Base-by-base conservation (phyloP, 1,139 yeast genomes). In the Nakaseomyces uthaithaninus region DNA sequence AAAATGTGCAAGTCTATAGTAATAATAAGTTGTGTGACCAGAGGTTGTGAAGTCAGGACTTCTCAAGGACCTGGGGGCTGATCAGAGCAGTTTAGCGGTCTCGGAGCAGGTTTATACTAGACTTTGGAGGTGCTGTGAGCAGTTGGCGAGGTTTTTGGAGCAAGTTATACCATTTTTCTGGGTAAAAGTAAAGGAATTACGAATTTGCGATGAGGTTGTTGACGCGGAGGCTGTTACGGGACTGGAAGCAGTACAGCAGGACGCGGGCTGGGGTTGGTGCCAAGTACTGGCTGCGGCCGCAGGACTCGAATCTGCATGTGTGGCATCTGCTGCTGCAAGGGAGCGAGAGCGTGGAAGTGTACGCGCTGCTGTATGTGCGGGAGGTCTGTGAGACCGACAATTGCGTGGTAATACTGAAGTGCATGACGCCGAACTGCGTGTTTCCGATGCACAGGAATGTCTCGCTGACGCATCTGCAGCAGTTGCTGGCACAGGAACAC, bases 321-420 rank as follows among this genome's bases (percentile, higher is more conserved):
- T 58, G 63, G 63, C 58, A 57, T 42, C 38, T 57, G 28, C 52
- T 57, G 2, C 19, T 58, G 15, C 37, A 35, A 14, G 50, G 52
- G 15, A 23, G 14, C 8, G 43, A 45, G 2, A 44, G 37, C 4
- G 26, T 38, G 24, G 59, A 57, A 40, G 27, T 57, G 10, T 59
- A 54, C 42, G 38, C 54, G 20, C 37, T 55, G 36, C 41, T 57
- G 4, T 54, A 44, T 35, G 44, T 56, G 7, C 39, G 40, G 9
- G 33, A 44, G 14, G 42, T 43, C 5, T 35, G 40, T 26, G 48
- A 50, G 24, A 48, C 43, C 9, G 50, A 51, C 19, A 49, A 49
- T 14, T 17, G 33, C 11, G 35, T 45, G 7, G 45, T 55, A 10
- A 39, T 55, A 4, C 18, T 57, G 37, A 48, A 47, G 40, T 55